phyloP scores from a whole-genome alignment of 345 rosid species.

The Ceriops zippeliana region DNA sequence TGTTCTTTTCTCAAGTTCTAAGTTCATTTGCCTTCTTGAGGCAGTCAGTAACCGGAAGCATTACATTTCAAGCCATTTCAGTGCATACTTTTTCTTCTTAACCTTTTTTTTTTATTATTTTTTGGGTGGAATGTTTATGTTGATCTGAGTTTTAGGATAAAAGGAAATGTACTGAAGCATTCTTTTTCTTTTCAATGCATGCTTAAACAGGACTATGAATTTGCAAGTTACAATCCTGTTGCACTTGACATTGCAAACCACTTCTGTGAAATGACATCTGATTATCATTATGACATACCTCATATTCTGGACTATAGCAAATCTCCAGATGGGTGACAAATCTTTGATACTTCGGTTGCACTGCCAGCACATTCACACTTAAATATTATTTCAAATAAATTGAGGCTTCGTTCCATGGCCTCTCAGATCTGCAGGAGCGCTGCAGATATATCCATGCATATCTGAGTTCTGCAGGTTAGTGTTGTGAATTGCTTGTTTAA shows the following conservation, averaged over 20 bases:
- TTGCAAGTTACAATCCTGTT: conserved; percentile 76
- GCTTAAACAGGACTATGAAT: conserved; percentile 76
- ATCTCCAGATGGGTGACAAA: conserved; percentile 61
- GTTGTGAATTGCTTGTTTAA: neutral
- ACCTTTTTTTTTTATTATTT: too few relatives aligned
- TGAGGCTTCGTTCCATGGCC: neutral
- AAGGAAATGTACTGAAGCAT: neutral
- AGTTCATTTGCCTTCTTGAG: neutral
- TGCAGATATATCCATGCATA: conserved; percentile 53
- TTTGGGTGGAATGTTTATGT: too few relatives aligned
- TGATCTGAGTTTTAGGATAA: neutral
- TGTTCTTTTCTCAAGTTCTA: neutral
- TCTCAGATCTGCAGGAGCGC: conserved; percentile 64
- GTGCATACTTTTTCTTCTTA: too few relatives aligned
- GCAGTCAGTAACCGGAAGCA: too few relatives aligned
- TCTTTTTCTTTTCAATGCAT: conserved; percentile 6
- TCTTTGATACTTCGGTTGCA: neutral
- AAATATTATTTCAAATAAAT: neutral
- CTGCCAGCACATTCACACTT: too few relatives aligned
- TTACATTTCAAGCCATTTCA: too few relatives aligned
- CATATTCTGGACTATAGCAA: conserved; percentile 62
- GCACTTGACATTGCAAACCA: conserved; percentile 93
- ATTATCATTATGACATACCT: conserved; percentile 86
- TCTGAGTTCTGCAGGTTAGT: conserved; percentile 61
- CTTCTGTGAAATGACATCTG: conserved; percentile 92